Evolutionary conservation across 805 yeast genomes (phyloP), one percentile per base, ranked within the genome.

Genomic region (Kurtzmaniella fragi): DNA sequence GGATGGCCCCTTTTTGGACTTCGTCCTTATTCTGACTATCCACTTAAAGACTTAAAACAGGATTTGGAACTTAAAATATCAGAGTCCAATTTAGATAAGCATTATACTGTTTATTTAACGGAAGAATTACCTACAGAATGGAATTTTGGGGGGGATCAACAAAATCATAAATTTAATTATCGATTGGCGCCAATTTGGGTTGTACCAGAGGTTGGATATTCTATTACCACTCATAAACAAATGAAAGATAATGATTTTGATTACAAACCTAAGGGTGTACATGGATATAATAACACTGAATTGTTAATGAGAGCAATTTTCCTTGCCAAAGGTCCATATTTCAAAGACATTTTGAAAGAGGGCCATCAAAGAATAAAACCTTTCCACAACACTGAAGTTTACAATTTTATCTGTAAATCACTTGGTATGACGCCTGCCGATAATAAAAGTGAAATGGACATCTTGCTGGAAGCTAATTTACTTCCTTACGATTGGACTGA

Each of bases 1-100:
- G 95, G 93, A 14, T 84, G 91, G 89, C 95, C 95, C n/a, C 62
- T 87, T 40, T 80, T 72, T 49, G 95, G 95, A 0, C 61, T 88
- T 34, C 67, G 91, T 30, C 90, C 93, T 6, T 64, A 50, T 34
- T 42, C 54, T 0, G 48, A 85, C 5, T 75, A 61, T 50, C 29
- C 30, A 5, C 10, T 30, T 14, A 46, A 62, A 3, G 77, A 75
- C 34, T 49, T 83, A 25, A 35, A 44, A 14, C 34, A 37, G 1
- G 64, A 63, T 10, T 57, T 67, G 32, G 51, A 53, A 4, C 48
- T 48, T 2, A 52, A 60, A 35, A 20, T 20, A 5, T 20, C 8
- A 20, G 7, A 20, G 8, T 20, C 25, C 25, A 49, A 59, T 9
- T 32, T 53, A 28, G 52, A 49, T 12, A 37, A 39, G 2, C 56